phyloP scores from a whole-genome alignment of 306 rosid species.

The Citrullus mucosospermus region DNA sequence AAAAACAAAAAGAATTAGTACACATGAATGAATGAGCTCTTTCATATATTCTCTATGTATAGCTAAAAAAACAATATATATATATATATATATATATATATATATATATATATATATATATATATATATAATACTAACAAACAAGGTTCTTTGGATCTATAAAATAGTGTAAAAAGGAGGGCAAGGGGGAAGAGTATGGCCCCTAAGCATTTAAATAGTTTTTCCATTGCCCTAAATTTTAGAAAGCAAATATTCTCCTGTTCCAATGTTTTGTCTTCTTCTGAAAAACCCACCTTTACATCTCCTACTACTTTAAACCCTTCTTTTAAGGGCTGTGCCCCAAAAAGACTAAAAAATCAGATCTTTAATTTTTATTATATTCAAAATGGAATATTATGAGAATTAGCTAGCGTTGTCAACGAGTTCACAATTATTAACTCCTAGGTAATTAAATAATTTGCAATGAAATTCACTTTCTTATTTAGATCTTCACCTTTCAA shows the following conservation, averaged over 20 bases:
- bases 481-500: neutral
- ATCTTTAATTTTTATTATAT: neutral
- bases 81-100: neutral
- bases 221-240: constrained; percentile 22
- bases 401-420: neutral
- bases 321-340: constrained; percentile 35
- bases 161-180: constrained; percentile 11
- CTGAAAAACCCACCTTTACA: constrained; percentile 28
- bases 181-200: constrained; percentile 10
- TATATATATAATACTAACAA: neutral
- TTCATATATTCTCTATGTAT: neutral
- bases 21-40: neutral
- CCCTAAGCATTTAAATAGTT: constrained; percentile 23
- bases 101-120: neutral
- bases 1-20: neutral
- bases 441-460: neutral
- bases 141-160: neutral
- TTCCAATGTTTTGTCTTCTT: constrained; percentile 44
- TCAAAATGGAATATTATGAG: neutral
- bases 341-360: constrained; percentile 14
- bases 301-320: constrained; percentile 29
- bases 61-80: neutral
- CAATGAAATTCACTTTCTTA: neutral
- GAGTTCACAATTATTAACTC: neutral
- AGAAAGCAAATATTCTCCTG: constrained; percentile 59